Evolutionary conservation across 108 stramenopile genomes (phyloP), one percentile per base, ranked within the genome.

Genomic region (Nitzschia palea): DNA sequence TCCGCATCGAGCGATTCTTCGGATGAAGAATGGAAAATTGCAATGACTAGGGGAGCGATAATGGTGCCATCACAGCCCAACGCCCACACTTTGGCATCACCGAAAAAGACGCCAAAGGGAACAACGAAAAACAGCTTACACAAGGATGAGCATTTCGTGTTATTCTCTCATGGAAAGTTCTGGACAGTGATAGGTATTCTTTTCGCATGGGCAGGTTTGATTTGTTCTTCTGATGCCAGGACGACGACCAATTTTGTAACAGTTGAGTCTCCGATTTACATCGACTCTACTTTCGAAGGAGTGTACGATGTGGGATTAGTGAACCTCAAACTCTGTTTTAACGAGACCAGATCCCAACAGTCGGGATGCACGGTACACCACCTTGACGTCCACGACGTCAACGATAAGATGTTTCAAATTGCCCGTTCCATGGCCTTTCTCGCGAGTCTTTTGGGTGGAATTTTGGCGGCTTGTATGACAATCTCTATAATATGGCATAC

Each of bases 271-370:
- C 81, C 77, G 18, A 40, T 79, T 1, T 64, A 68, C 30, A 48
- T 82, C 27, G 70, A 72, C 45, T 43, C 81, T 3, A 63, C 35
- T 26, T 82, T 65, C 37, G 50, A 76, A 31, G 56, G 47, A 14
- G 55, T 82, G 2, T 18, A 65, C 12, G 26, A 29, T 3, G 23
- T 82, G 15, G 81, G 81, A 32, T 51, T 82, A 62, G 27, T 79
- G n/a, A 50, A 75, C 5, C 28, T 72, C 8, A 40, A 71, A 44
- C 56, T 82, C 12, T 82, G 81, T 48, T 76, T 53, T 53, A 82
- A 82, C 30, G 30, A 27, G 29, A 73, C 74, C 2, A 27, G 17
- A 9, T 55, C 65, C 20, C 35, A 31, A 32, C 9, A 25, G 4
- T 29, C 20, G 0, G 65, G 44, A 5, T 76, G 74, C 44, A 60